Evolutionary conservation across 495 filamentous ascomycete genomes (phyloP), one percentile per base, ranked within the genome.

Genomic region (Thermochaetoides thermophila): DNA sequence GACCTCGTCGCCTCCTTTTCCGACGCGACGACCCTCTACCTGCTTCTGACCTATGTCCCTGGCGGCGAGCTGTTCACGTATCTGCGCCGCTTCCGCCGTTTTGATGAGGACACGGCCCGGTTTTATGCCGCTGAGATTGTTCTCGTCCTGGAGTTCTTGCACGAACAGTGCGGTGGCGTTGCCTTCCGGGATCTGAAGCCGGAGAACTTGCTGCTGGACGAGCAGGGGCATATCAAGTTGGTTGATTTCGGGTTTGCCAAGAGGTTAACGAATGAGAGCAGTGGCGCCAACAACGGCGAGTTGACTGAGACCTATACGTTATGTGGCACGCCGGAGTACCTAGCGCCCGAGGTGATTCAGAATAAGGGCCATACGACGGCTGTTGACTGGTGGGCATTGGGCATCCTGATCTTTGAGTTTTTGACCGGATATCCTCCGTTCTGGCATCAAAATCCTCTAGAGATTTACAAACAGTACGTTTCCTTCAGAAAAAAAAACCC

Each of bases 231-330:
- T 56, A 73, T 97, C 49, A 93, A 89, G 56, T 66, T 96, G 22
- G 87, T 96, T n/a, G 89, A 97, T 56, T 97, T 97, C 57, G 89
- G 89, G 0, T 96, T 97, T 50, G 89, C 89, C 18, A 96, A 96
- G 63, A 67, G 77, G 43, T 52, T 85, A 16, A 74, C 73, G 17
- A 58, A 58, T 31, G 54, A 55, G 44, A 56, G 53, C 34, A 43
- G 47, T 35, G 50, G 56, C 24, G 52, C 55, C 37, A 53, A 59
- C 62, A n/a, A n/a, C n/a, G n/a, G n/a, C n/a, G n/a, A n/a, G n/a
- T n/a, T n/a, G n/a, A 76, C 73, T 43, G 84, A 94, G 61, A 97
- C 87, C 3, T 96, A 95, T 52, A 97, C 89, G 5, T 69, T 95
- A 3, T 96, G 89, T 48, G 89, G 89, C 15, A 97, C 89, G 0